phyloP scores from a whole-genome alignment of 2,329 filamentous ascomycete genomes.

The Stachybotrys echinatus region DNA sequence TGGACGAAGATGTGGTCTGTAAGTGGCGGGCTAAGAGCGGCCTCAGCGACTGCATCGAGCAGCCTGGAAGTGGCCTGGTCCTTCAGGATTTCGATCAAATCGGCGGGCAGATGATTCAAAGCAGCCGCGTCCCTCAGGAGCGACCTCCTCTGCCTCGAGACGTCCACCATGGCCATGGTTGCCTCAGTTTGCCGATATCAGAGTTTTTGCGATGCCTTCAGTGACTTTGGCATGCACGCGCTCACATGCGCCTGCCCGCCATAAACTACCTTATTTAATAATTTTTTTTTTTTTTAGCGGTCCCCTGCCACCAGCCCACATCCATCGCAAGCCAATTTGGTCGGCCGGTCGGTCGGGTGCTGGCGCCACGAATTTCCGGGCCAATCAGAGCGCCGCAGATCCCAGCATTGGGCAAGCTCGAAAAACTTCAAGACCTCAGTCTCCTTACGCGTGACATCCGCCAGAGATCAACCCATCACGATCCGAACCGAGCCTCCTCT shows the following conservation, averaged over 20 bases:
- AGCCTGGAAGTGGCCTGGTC: conserved; percentile 59
- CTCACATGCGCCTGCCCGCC: neutral
- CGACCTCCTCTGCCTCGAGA: conserved; percentile 49
- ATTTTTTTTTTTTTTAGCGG: conserved; percentile 14
- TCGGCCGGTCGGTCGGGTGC: conserved; percentile 23
- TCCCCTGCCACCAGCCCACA: no score
- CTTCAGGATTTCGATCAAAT: conserved; percentile 64
- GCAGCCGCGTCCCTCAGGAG: conserved; percentile 49
- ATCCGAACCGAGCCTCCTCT: neutral
- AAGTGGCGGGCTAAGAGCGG: conserved; percentile 62
- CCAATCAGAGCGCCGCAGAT: conserved; percentile 23
- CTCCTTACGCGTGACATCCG: conserved; percentile 9
- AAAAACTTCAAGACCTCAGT: conserved; percentile 35
- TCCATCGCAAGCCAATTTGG: no score
- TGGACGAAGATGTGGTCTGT: conserved; percentile 70
- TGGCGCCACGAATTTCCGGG: conserved; percentile 29
- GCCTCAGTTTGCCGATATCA: conserved; percentile 17
- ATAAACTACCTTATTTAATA: conserved; percentile 12
- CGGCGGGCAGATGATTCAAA: conserved; percentile 59
- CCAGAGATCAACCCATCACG: conserved; percentile 2
- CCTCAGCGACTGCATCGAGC: conserved; percentile 64
- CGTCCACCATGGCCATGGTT: conserved; percentile 51
- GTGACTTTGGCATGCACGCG: neutral
- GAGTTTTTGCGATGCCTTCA: neutral
- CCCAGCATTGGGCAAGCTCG: conserved; percentile 24